Evolutionary conservation across 2,329 filamentous ascomycete genomes (phyloP).

Genomic region (Xylariaceae sp.): DNA sequence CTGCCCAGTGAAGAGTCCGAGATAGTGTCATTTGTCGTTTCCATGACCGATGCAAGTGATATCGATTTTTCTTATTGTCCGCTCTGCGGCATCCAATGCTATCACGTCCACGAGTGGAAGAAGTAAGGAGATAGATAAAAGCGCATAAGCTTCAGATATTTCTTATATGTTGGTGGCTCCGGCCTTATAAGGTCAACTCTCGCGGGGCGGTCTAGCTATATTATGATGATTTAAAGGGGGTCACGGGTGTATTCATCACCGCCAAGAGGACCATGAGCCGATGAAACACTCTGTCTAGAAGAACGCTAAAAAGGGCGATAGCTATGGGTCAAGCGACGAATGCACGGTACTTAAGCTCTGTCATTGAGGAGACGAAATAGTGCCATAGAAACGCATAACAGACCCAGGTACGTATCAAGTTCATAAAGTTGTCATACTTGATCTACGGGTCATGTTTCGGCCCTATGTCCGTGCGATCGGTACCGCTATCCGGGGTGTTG

Average conservation of each 20-base stretch:
- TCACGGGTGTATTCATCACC: constrained; percentile 6
- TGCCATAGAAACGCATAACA: not conserved
- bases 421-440: constrained; percentile 9
- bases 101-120: not conserved
- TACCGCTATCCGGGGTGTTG: constrained; percentile 3
- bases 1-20: not conserved
- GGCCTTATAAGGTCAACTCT: constrained; percentile 17
- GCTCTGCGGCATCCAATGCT: not conserved
- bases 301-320: not conserved
- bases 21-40: not conserved
- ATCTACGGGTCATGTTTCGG: constrained; percentile 13
- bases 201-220: not conserved
- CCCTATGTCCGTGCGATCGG: not conserved
- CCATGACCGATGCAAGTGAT: constrained; percentile 8
- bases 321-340: not conserved
- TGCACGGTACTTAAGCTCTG: not conserved
- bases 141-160: not conserved
- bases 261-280: not conserved
- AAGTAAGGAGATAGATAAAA: not conserved
- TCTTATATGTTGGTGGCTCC: constrained; percentile 3
- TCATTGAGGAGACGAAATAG: not conserved
- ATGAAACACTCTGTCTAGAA: constrained; percentile 18
- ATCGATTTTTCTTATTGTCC: not conserved
- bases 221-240: not conserved
- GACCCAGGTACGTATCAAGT: not conserved